phyloP scores from a whole-genome alignment of 495 filamentous ascomycete genomes.

The Cercophora samala region DNA sequence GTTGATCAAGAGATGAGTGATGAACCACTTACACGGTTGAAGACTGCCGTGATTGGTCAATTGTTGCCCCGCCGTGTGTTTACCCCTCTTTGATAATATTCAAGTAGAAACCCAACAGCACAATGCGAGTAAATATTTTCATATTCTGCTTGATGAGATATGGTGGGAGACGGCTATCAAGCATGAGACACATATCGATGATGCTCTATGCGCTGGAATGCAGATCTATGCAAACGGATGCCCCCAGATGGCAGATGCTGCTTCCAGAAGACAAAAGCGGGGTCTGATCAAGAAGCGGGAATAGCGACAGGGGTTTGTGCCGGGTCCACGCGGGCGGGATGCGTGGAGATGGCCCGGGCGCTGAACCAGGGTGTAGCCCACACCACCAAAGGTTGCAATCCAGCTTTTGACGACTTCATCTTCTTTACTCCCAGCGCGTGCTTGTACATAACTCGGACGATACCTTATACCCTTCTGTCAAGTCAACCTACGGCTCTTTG shows the following conservation, averaged over 20 bases:
- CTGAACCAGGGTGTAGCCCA: not conserved
- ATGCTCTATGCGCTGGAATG: not conserved
- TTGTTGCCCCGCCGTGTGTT: not conserved
- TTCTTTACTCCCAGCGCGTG: not conserved
- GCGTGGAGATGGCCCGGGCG: not conserved
- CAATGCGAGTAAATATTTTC: too few relatives aligned
- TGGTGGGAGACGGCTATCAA: too few relatives aligned
- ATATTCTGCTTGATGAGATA: too few relatives aligned
- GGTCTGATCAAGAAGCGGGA: not conserved
- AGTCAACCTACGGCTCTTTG: too few relatives aligned
- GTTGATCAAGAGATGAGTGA: not conserved
- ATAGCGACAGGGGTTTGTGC: conserved; percentile 5
- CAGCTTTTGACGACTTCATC: not conserved
- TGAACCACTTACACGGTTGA: not conserved
- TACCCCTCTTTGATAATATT: not conserved
- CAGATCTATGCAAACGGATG: not conserved
- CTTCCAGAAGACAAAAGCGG: not conserved
- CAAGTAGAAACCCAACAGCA: too few relatives aligned
- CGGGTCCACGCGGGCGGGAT: conserved; percentile 10
- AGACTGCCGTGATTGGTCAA: conserved; percentile 1
- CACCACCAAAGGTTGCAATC: not conserved
- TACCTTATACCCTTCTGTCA: too few relatives aligned
- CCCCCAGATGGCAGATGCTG: not conserved
- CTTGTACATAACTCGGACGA: too few relatives aligned
- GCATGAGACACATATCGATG: not conserved